Evolutionary conservation across 495 filamentous ascomycete genomes (phyloP), one percentile per base, ranked within the genome.

Genomic region (Lentithecium fluviatile): DNA sequence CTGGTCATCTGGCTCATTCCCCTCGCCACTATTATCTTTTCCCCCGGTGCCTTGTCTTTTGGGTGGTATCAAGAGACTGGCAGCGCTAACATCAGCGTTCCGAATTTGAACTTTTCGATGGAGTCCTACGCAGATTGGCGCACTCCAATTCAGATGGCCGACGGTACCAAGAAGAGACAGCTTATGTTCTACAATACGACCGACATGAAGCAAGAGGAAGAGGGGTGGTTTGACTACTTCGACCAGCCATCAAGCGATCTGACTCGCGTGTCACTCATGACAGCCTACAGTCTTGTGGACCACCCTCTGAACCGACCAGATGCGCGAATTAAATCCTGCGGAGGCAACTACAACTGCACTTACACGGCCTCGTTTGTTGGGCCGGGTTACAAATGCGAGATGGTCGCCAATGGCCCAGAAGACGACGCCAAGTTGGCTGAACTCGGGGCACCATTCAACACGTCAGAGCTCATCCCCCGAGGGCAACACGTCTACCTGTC

Each of bases 1-100:
- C 29, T 75, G 12, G 56, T 64, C n/a, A 67, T 69, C 20, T 76
- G 73, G 73, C 69, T 75, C 24, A 76, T 74, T 43, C 74, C 74
- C 12, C 62, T 76, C n/a, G 72, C 73, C 7, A 71, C 74, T 0
- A 72, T 77, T 20, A 51, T 76, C 10, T 50, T 67, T 5, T 71
- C 74, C n/a, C 74, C 74, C 12, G 74, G 72, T 48, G 53, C 74
- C 0, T 66, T 76, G 37, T 76, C 74, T 3, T 69, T 72, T n/a
- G 66, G 60, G n/a, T 42, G 36, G 17, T 59, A 29, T 45, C 6
- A 66, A 15, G 56, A 70, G 7, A 1, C 25, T 6, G 51, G 19
- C 6, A 56, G 7, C 15, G 46, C 42, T 17, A 63, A 51, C 67
- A 55, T 32, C 11, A 36, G 19, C 20, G 73, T 74, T 11, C 66